Conservation (phyloP, 1,284 basidiomycete species). For the Leccinum pallidistipes region DNA sequence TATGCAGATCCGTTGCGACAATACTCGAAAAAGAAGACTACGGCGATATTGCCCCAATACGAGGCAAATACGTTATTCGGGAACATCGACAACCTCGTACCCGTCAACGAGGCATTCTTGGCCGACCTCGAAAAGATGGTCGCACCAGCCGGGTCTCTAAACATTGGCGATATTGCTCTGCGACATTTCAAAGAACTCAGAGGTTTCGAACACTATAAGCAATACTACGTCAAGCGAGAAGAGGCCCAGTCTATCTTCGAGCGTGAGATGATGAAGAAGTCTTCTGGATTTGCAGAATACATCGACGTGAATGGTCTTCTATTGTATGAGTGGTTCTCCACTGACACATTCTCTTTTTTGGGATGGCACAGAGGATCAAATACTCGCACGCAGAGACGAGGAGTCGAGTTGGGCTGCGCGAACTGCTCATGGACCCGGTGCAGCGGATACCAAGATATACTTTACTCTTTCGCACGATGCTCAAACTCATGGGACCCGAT, state of each 20-base stretch:
- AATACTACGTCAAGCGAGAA: slow-evolving; percentile 91
- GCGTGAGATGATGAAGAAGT: slow-evolving; percentile 75
- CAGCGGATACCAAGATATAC: slow-evolving; percentile 97
- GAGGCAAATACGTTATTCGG: slow-evolving; percentile 93
- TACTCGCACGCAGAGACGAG: slow-evolving; percentile 80
- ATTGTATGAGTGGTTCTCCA: slow-evolving; percentile 11
- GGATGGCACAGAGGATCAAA: slow-evolving; percentile 71
- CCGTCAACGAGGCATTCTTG: slow-evolving; percentile 86
- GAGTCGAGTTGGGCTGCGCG: slow-evolving; percentile 88
- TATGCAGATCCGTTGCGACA: slow-evolving; percentile 91
- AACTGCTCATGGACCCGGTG: slow-evolving; percentile 99
- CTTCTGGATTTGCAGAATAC: slow-evolving; percentile 76
- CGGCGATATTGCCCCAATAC: slow-evolving; percentile 84
- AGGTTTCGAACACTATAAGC: slow-evolving; percentile 89
- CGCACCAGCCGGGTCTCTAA: slow-evolving; percentile 52
- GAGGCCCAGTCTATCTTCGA: slow-evolving; percentile 91
- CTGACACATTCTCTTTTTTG: slow-evolving; percentile 14
- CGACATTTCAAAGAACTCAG: slow-evolving; percentile 79
- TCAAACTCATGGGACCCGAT: slow-evolving; percentile 78
- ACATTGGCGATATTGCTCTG: slow-evolving; percentile 83
- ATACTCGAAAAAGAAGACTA: slow-evolving; percentile 83
- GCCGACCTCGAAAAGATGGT: slow-evolving; percentile 81
- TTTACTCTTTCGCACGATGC: slow-evolving; percentile 87
- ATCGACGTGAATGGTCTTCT: slow-evolving; percentile 66
- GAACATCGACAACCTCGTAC: slow-evolving; percentile 88